phyloP scores from a whole-genome alignment of 1,284 basidiomycete genomes.

The Cerioporus squamosus region DNA sequence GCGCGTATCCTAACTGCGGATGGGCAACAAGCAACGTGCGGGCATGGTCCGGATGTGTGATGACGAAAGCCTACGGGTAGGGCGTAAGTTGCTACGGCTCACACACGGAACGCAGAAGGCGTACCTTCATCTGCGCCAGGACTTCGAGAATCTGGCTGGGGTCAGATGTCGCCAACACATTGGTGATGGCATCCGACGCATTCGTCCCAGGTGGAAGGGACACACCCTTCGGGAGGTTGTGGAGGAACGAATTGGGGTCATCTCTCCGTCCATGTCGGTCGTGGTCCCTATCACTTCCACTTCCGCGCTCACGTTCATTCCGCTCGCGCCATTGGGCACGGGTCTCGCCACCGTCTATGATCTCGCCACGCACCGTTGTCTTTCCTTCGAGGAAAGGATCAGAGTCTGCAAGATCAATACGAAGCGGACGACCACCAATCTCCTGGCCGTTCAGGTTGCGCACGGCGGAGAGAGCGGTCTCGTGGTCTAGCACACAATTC shows the following conservation, averaged over 20 bases:
- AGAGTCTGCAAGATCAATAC: constrained; percentile 69
- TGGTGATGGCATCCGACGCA: constrained; percentile 85
- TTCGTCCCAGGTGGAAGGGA: constrained; percentile 77
- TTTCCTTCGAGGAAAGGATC: constrained; percentile 54
- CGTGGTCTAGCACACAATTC: constrained; percentile 68
- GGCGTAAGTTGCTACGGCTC: background rate
- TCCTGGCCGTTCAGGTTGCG: constrained; percentile 77
- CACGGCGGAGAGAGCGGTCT: constrained; percentile 83
- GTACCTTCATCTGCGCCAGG: constrained; percentile 96
- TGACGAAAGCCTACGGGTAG: constrained; percentile 75
- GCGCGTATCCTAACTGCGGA: constrained; percentile 94
- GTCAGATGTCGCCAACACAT: constrained; percentile 84
- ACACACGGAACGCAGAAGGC: constrained; percentile 18
- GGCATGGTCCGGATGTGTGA: constrained; percentile 91
- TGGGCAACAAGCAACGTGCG: constrained; percentile 78
- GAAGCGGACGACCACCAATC: constrained; percentile 72
- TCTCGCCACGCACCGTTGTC: constrained; percentile 63
- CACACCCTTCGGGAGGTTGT: constrained; percentile 78
- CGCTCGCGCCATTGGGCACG: constrained; percentile 58
- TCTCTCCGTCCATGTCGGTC: constrained; percentile 23
- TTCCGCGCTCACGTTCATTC: constrained; percentile 34
- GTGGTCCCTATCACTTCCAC: constrained; percentile 31
- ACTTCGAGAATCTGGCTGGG: constrained; percentile 92
- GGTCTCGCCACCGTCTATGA: constrained; percentile 63
- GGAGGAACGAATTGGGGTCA: constrained; percentile 61